Base-by-base conservation (phyloP, 768 basidiomycete genomes). In the Pisolithus marmoratus region DNA sequence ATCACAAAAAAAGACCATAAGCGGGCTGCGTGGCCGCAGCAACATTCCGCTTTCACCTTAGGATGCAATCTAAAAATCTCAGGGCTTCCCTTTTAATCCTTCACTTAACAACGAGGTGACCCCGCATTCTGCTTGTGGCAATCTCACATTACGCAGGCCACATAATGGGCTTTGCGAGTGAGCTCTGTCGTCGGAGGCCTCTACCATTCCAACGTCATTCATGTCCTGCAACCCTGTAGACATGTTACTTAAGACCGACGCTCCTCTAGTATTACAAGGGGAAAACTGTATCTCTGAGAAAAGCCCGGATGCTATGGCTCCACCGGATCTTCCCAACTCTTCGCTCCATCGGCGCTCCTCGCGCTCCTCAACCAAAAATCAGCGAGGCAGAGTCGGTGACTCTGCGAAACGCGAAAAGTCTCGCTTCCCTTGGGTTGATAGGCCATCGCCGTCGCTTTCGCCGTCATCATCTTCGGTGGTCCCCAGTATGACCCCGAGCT, bases 41-140 rank as follows among this genome's bases (percentile, higher is more conserved):
- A 63, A 68, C 26, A 70, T n/a, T 64, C 52, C 64, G 66, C 61
- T 59, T 51, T 68, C 64, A 57, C 60, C 64, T 58, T 63, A 58
- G 48, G 56, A 57, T 60, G 60, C 64, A 63, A 58, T 22, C n/a
- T 54, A 59, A 55, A 55, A 38, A 50, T 50, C 53, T 48, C 50
- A 46, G 54, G 54, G 54, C 55, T 58, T 27, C 45, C 58, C 54
- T 40, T 52, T 57, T 49, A 15, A 48, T 60, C 55, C 29, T 46
- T 47, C 63, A 53, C 58, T 66, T 59, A 61, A 51, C 62, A 70
- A 68, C 52, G 68, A 64, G 66, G 68, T 58, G 62, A 43, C 62
- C 58, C 68, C 59, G 60, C 62, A 60, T 55, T 50, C 56, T 38
- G 58, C 58, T 58, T 57, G 67, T 60, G 64, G 62, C 34, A 52